These are phyloP conservation scores for Coprinellus micaceus DNA, from an alignment of 768 basidiomycete species.

Conservation along the genomic window DNA sequence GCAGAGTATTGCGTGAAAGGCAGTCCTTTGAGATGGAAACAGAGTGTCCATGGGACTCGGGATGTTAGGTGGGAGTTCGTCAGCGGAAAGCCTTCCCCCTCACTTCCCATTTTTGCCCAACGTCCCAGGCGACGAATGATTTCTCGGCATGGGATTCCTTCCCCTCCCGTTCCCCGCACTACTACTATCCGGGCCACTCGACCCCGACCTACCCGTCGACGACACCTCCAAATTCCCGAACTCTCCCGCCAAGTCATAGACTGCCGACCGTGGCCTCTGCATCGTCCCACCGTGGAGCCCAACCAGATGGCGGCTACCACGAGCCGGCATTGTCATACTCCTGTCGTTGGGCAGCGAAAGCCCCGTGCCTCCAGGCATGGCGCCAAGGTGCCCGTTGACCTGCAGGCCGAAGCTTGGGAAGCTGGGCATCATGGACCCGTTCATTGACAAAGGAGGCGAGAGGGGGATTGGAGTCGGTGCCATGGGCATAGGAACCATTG, in stretches of 20 bases:
- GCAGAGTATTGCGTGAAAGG: too few species aligned
- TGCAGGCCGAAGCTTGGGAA: background rate
- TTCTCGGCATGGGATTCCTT: background rate
- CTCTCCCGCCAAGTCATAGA: slow-evolving; percentile 37
- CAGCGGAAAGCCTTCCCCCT: background rate
- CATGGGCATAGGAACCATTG: background rate
- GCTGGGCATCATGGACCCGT: slow-evolving; percentile 7
- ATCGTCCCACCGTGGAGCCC: background rate
- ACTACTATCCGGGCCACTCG: background rate
- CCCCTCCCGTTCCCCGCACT: background rate
- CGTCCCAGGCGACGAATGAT: background rate
- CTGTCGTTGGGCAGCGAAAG: background rate
- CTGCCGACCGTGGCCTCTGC: slow-evolving; percentile 18
- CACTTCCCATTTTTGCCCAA: background rate
- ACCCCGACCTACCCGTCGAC: slow-evolving; percentile 4
- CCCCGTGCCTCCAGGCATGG: background rate
- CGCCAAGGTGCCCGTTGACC: too few species aligned
- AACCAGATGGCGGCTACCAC: background rate
- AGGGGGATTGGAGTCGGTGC: slow-evolving; percentile 11
- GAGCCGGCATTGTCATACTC: too few species aligned
- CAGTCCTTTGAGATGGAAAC: too few species aligned
- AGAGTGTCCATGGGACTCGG: too few species aligned
- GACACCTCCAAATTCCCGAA: slow-evolving; percentile 36
- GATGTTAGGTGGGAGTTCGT: too few species aligned
- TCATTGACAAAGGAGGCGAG: slow-evolving; percentile 14